A percentile compares a stretch with the other conserved stretches of the same genome.
Evolutionary conservation across 2,329 filamentous ascomycete species (phyloP).

Genomic region (Neopestalotiopsis sp.): DNA sequence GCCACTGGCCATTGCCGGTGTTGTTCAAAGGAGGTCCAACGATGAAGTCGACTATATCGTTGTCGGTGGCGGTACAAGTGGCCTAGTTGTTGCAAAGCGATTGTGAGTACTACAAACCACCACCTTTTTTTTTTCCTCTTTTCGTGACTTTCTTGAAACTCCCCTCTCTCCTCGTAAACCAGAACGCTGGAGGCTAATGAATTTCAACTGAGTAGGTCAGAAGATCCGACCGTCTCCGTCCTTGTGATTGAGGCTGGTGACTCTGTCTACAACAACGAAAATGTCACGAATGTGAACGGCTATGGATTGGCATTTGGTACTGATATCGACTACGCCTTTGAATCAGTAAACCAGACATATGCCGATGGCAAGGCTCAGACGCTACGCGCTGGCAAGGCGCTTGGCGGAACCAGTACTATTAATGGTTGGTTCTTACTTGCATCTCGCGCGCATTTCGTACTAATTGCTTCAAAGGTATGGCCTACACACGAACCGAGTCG

Average conservation of each 20-base stretch:
- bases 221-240: constrained; percentile 14
- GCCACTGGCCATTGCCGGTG: background rate
- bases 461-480: constrained; percentile 35
- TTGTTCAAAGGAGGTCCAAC: background rate
- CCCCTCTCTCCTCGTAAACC: too few species aligned
- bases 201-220: background rate
- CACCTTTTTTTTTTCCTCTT: too few species aligned
- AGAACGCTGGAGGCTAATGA: too few species aligned
- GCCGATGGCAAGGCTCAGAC: constrained; percentile 15
- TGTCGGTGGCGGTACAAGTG: constrained; percentile 17
- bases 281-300: constrained; percentile 18
- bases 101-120: background rate
- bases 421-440: constrained; percentile 1
- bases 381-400: constrained; percentile 19
- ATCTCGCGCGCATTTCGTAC: background rate
- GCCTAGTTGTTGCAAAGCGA: constrained; percentile 20
- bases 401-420: constrained; percentile 20
- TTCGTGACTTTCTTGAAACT: too few species aligned
- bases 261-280: constrained; percentile 18
- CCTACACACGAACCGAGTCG: constrained; percentile 40
- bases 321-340: constrained; percentile 18
- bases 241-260: constrained; percentile 20
- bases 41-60: constrained; percentile 19
- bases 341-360: constrained; percentile 16
- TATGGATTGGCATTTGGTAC: constrained; percentile 15